phyloP scores from a whole-genome alignment of 2,329 filamentous ascomycete genomes.

The Diaporthe vexans region DNA sequence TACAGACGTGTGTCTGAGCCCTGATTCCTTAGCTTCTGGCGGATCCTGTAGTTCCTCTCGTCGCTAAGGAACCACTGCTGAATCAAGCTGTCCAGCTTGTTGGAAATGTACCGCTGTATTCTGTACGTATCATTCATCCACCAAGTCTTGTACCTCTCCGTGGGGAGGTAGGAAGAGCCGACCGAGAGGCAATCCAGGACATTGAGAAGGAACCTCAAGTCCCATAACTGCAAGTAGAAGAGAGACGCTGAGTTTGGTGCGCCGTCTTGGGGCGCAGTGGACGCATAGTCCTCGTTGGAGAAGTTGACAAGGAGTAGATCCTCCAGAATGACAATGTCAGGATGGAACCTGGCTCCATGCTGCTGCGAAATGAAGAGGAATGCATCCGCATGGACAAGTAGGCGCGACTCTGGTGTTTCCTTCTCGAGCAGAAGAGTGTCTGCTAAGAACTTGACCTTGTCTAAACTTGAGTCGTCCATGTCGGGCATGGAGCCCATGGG shows the following conservation, averaged over 20 bases:
- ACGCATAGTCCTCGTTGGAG: neutral
- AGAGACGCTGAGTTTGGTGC: neutral
- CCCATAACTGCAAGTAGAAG: slow-evolving; percentile 24
- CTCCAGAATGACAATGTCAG: slow-evolving; percentile 15
- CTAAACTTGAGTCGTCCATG: neutral
- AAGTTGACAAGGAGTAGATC: neutral
- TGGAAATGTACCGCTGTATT: neutral
- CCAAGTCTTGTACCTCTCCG: slow-evolving; percentile 5
- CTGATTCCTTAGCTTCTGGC: neutral
- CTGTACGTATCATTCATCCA: neutral
- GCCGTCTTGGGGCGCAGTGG: slow-evolving; percentile 8
- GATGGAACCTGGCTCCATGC: neutral
- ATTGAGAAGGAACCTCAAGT: slow-evolving; percentile 5
- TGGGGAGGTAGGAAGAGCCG: neutral
- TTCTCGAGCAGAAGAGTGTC: neutral
- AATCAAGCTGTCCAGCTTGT: neutral
- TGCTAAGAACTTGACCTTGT: neutral
- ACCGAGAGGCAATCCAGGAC: neutral
- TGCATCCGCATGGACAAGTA: neutral
- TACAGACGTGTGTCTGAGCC: neutral
- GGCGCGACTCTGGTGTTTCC: neutral
- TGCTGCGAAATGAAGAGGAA: slow-evolving; percentile 14
- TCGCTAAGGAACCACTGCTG: slow-evolving; percentile 30
- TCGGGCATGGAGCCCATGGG: slow-evolving; percentile 14
- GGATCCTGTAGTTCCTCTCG: slow-evolving; percentile 22